Percentiles rank a stretch among this genome's conserved stretches.
These are phyloP conservation scores for Penicillium argentinense DNA, from an alignment of 495 filamentous ascomycete genomes.

Conservation along the genomic window DNA sequence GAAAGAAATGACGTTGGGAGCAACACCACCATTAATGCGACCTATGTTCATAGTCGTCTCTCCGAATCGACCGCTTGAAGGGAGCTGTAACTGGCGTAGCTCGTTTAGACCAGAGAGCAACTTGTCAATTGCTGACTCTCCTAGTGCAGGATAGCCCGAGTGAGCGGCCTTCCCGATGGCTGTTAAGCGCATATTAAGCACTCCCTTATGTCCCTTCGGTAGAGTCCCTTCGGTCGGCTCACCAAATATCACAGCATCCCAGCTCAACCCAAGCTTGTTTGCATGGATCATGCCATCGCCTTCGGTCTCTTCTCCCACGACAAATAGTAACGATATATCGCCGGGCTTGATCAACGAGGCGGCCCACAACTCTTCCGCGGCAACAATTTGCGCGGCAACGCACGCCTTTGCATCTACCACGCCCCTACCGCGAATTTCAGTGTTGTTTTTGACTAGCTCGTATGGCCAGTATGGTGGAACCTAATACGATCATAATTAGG, in stretches of 20 bases:
- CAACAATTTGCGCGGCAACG: background rate
- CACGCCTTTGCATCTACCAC: background rate
- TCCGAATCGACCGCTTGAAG: background rate
- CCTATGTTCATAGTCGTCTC: background rate
- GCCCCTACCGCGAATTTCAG: background rate
- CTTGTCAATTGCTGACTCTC: background rate
- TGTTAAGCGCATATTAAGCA: background rate
- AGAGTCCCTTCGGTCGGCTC: background rate
- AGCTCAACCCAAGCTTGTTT: background rate
- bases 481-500: too few relatives aligned
- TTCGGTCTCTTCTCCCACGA: background rate
- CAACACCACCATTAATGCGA: background rate
- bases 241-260: background rate
- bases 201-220: background rate
- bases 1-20: background rate
- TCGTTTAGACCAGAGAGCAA: background rate
- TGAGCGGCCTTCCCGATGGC: background rate
- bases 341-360: background rate
- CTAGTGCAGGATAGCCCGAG: background rate
- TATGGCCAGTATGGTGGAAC: background rate
- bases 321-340: background rate
- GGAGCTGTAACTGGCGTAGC: background rate
- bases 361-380: too few relatives aligned
- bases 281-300: background rate
- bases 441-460: conserved; percentile 13